Evolutionary conservation across 2,329 filamentous ascomycete species (phyloP), one percentile per base, ranked within the genome.

Genomic region (Aspergillus eucalypticola): DNA sequence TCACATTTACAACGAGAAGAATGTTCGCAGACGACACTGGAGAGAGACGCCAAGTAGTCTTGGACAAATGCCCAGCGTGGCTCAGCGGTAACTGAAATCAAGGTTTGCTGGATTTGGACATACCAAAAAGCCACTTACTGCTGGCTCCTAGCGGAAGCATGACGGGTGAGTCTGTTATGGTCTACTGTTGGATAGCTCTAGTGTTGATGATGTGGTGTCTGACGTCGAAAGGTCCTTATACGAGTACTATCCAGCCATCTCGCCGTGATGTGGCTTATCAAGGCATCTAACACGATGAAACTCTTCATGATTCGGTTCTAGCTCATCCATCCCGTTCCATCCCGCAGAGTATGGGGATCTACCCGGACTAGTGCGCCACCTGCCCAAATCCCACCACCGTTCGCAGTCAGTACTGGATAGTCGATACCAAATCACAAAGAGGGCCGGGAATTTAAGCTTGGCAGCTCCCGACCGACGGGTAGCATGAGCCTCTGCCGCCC

Each of bases 11-110:
- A 10, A 19, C 41, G 13, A 44, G 21, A 15, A 35, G 11, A 17
- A 44, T 44, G 19, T 19, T 44, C 19, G 19, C 41, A 44, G 11
- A 1, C 41, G 4, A 13, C 41, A 44, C 41, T 8, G 27, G 54
- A 44, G 58, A 60, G 53, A 56, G 8, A 53, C 21, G 61, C 63
- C 63, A 65, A 65, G 61, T n/a, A 17, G 19, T 21, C 19, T 54
- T 58, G 50, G 39, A 56, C 50, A 58, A 42, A 48, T 41, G 50
- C 60, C 61, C 35, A 60, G 42, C 29, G 48, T 60, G 51, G 63
- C 50, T 64, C 56, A 60, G 60, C 51, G 29, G 39, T 15, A 25
- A 29, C 32, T 57, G 58, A 46, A 32, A 5, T 25, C 32, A 50
- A 55, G 32, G n/a, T 54, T 11, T 32, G 35, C 29, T 25, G 10